Evolutionary conservation across 768 basidiomycete genomes (phyloP).

Genomic region (Galerina marginata): DNA sequence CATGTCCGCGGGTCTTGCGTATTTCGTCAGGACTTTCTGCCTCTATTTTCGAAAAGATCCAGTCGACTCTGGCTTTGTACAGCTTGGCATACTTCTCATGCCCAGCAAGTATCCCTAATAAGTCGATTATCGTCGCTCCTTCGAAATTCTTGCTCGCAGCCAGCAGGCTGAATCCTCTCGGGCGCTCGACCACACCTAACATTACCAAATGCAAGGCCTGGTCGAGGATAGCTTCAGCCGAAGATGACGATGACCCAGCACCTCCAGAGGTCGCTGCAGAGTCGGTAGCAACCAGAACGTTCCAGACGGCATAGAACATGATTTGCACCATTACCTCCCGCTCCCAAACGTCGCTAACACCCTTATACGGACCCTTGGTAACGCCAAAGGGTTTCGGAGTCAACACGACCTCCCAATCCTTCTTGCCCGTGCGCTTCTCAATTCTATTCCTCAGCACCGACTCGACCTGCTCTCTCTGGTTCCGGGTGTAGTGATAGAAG

Average conservation of each 20-base stretch:
- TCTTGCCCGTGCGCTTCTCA: slow-evolving; percentile 60
- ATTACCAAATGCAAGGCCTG: slow-evolving; percentile 86
- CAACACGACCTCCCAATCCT: slow-evolving; percentile 67
- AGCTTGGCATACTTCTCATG: slow-evolving; percentile 71
- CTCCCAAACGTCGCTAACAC: slow-evolving; percentile 67
- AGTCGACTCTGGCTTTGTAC: slow-evolving; percentile 72
- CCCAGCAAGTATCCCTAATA: slow-evolving; percentile 79
- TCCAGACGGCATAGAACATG: slow-evolving; percentile 82
- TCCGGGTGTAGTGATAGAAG: slow-evolving; percentile 94
- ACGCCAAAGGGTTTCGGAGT: slow-evolving; percentile 76
- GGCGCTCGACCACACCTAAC: slow-evolving; percentile 78
- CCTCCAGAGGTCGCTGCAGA: slow-evolving; percentile 30
- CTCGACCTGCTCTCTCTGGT: slow-evolving; percentile 92
- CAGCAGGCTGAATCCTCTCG: slow-evolving; percentile 63
- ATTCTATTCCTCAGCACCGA: slow-evolving; percentile 68
- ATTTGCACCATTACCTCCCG: slow-evolving; percentile 78
- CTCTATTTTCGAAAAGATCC: slow-evolving; percentile 73
- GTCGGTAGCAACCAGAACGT: slow-evolving; percentile 72
- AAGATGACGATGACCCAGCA: slow-evolving; percentile 65
- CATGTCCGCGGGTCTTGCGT: slow-evolving; percentile 25
- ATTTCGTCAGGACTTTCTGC: slow-evolving; percentile 64
- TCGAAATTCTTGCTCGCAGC: slow-evolving; percentile 61
- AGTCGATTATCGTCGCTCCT: slow-evolving; percentile 70
- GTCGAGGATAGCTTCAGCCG: slow-evolving; percentile 90
- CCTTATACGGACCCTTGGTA: slow-evolving; percentile 68